phyloP scores from a whole-genome alignment of 805 yeast genomes.

The Middelhovenomyces tepae region DNA sequence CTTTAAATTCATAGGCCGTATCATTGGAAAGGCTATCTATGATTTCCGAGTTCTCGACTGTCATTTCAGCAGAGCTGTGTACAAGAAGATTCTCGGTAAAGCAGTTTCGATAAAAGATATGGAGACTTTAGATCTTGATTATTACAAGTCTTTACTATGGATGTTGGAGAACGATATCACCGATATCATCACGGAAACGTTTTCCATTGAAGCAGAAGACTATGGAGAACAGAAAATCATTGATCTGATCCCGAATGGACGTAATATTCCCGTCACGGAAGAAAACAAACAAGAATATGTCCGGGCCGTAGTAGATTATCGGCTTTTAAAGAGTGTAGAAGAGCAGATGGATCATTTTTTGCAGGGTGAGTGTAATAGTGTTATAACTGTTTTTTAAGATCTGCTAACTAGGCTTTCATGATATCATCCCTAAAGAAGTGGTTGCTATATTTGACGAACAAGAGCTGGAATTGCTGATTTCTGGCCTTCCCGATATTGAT shows the following conservation, averaged over 20 bases:
- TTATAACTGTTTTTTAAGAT: not conserved
- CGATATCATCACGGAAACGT: constrained; percentile 88
- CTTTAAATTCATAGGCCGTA: constrained; percentile 88
- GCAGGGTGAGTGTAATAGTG: constrained; percentile 15
- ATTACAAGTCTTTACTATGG: constrained; percentile 89
- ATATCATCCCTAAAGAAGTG: constrained; percentile 74
- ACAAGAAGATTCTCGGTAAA: constrained; percentile 73
- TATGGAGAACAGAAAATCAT: constrained; percentile 81
- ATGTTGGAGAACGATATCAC: constrained; percentile 95
- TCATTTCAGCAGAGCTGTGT: constrained; percentile 91
- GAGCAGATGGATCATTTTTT: constrained; percentile 83
- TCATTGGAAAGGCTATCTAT: constrained; percentile 88
- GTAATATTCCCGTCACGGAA: constrained; percentile 79
- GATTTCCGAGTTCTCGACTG: constrained; percentile 85
- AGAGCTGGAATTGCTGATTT: constrained; percentile 82
- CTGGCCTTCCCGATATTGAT: constrained; percentile 94
- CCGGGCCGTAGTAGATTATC: constrained; percentile 72
- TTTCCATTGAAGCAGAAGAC: constrained; percentile 87
- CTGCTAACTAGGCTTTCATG: constrained; percentile 62
- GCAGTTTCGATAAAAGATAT: constrained; percentile 82
- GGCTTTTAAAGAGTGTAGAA: constrained; percentile 70
- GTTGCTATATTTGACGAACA: constrained; percentile 89
- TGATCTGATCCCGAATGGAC: constrained; percentile 76
- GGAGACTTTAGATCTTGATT: constrained; percentile 88
- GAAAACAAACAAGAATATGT: constrained; percentile 88